Evolutionary conservation across 164 flowering plant genomes (phyloP), one percentile per base, ranked within the genome.

Genomic region (Pachysandra terminalis): DNA sequence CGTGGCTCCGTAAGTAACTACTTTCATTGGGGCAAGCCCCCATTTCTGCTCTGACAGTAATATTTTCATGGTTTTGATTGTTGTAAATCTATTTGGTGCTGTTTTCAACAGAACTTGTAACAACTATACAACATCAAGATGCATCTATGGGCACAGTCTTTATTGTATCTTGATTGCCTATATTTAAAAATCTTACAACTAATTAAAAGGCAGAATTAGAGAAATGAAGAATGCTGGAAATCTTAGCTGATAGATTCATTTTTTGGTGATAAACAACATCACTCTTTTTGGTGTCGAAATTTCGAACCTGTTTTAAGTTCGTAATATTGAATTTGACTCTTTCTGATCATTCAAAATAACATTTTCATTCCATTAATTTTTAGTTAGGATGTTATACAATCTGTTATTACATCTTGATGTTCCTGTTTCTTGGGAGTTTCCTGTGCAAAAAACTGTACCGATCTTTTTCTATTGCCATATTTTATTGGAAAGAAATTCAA

Each of bases 1-100:
- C 76, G 86, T 90, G 26, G 81, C 81, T 49, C 86, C 84, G 97
- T 91, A 79, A 86, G 97, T 86, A 64, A 61, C 69, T 68, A n/a
- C n/a, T 63, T 2, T 65, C 51, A 19, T 53, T 53, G 28, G 15
- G 48, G n/a, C 27, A 15, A 63, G 27, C n/a, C 26, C 59, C 40
- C 64, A 27, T 23, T 27, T 26, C 23, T 77, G 67, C 16, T 14
- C 41, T 66, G 53, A n/a, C 21, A 27, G 48, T 32, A 41, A 49
- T 17, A 14, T 61, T 19, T 32, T 62, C 27, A 25, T 48, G 10
- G 7, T 13, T 49, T 63, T n/a, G 24, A 28, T 56, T 13, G 14
- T 27, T 27, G n/a, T 55, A 37, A 37, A 24, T 55, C 7, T 35
- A 40, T 51, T 37, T 54, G 9, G 21, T 62, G 54, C 15, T 62